Conservation (phyloP, 257 asterid species). For the Capsicum chinense region DNA sequence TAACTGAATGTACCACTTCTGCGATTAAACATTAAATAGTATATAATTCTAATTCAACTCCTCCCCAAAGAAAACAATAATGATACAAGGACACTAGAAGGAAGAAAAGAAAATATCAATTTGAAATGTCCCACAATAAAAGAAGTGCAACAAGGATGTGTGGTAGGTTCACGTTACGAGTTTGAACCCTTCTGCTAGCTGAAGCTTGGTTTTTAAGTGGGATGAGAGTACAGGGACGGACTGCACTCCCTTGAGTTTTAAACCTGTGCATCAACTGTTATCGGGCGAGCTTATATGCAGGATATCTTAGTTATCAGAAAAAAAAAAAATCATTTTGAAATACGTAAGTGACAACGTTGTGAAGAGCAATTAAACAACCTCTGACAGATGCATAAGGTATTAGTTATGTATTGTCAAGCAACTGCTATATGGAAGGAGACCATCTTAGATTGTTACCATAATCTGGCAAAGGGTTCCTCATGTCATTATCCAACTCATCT, state of each 20-base stretch:
- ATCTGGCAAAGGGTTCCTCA: constrained; percentile 70
- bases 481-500: constrained; percentile 55
- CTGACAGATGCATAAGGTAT: background rate
- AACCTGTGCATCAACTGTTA: background rate
- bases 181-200: background rate
- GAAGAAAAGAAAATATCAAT: background rate
- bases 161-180: background rate
- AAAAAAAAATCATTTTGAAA: background rate
- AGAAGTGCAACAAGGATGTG: background rate
- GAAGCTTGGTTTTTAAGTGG: background rate
- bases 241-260: background rate
- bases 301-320: background rate
- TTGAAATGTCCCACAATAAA: background rate
- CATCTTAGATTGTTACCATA: constrained; percentile 54
- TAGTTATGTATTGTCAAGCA: background rate
- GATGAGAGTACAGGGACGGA: background rate
- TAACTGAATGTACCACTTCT: background rate
- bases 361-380: background rate
- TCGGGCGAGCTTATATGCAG: background rate
- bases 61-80: background rate
- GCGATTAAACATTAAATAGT: background rate
- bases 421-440: constrained; percentile 15
- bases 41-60: background rate
- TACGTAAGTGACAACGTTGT: background rate
- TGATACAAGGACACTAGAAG: background rate